A percentile compares a stretch with the other conserved stretches of the same genome.
phyloP scores from a whole-genome alignment of 2,329 filamentous ascomycete species.

The Didymella exigua region DNA sequence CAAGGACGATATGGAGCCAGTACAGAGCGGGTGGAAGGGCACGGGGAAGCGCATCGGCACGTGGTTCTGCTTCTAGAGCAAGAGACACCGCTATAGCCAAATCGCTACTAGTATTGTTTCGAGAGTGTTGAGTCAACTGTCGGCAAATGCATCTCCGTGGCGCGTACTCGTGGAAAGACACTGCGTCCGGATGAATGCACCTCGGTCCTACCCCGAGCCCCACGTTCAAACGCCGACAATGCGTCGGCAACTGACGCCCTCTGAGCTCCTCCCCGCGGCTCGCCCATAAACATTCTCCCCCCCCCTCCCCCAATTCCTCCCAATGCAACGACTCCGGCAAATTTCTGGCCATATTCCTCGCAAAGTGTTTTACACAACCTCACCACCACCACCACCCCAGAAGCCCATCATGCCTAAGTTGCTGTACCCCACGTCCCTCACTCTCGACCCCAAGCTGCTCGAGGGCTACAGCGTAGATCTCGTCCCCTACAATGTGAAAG shows the following conservation, averaged over 20 bases:
- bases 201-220: conserved; percentile 7
- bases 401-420: conserved; percentile 54
- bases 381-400: not conserved
- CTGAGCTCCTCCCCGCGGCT: conserved; percentile 1
- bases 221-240: conserved; percentile 16
- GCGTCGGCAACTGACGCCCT: conserved; percentile 15
- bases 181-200: not conserved
- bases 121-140: not conserved
- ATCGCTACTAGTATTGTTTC: too few relatives aligned
- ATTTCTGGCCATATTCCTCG: conserved; percentile 11
- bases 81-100: too few relatives aligned
- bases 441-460: conserved; percentile 60
- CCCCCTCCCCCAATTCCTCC: not conserved
- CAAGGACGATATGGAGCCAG: conserved; percentile 37
- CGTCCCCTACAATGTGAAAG: conserved; percentile 65
- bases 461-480: conserved; percentile 64
- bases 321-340: conserved; percentile 12
- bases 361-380: conserved; percentile 11
- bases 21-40: conserved; percentile 27
- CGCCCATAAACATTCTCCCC: conserved; percentile 4
- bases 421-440: conserved; percentile 68
- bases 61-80: conserved; percentile 38
- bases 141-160: not conserved
- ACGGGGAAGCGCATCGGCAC: conserved; percentile 33
- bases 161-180: conserved; percentile 12